A percentile compares a stretch with the other conserved stretches of the same genome.
Conservation (phyloP, 345 rosid genomes). For the Hevea brasiliensis region DNA sequence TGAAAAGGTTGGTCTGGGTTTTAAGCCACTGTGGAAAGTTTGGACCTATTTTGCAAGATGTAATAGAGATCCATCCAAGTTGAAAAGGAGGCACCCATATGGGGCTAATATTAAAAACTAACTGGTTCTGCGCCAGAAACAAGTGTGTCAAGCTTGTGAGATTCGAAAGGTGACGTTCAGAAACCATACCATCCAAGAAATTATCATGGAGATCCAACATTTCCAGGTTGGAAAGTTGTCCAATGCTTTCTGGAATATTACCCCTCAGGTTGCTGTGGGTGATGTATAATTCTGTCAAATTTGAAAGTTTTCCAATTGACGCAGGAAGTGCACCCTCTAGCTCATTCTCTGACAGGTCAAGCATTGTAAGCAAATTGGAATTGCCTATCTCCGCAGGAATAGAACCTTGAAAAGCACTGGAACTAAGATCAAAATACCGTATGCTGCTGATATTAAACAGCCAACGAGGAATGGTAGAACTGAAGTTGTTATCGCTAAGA, state of each 20-base stretch:
- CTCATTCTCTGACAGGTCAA: slow-evolving; percentile 16
- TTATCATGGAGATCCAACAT: not conserved
- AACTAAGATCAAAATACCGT: not conserved
- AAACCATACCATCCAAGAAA: slow-evolving; percentile 9
- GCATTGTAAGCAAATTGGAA: slow-evolving; percentile 4
- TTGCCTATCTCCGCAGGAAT: slow-evolving; percentile 6
- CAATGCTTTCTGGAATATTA: slow-evolving; percentile 17
- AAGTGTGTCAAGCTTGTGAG: not conserved
- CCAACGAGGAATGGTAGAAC: slow-evolving; percentile 22
- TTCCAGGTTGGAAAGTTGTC: slow-evolving; percentile 13
- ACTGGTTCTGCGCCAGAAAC: not conserved
- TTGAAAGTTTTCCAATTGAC: slow-evolving; percentile 4
- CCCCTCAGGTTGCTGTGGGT: slow-evolving; percentile 9
- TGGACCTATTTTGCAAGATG: slow-evolving; percentile 12
- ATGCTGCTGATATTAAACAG: slow-evolving; percentile 24
- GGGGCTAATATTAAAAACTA: not conserved
- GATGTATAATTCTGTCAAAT: slow-evolving; percentile 3
- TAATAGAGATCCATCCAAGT: not conserved
- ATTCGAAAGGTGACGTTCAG: slow-evolving; percentile 14
- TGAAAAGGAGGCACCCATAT: slow-evolving; percentile 15
- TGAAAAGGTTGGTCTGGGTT: slow-evolving; percentile 19
- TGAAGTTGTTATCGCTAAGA: slow-evolving; percentile 24
- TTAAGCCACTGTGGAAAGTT: slow-evolving; percentile 7
- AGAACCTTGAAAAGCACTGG: slow-evolving; percentile 19
- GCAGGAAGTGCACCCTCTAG: slow-evolving; percentile 16